Conservation (phyloP, 2,329 filamentous ascomycete species). For the Incumbomyces delicatus region DNA sequence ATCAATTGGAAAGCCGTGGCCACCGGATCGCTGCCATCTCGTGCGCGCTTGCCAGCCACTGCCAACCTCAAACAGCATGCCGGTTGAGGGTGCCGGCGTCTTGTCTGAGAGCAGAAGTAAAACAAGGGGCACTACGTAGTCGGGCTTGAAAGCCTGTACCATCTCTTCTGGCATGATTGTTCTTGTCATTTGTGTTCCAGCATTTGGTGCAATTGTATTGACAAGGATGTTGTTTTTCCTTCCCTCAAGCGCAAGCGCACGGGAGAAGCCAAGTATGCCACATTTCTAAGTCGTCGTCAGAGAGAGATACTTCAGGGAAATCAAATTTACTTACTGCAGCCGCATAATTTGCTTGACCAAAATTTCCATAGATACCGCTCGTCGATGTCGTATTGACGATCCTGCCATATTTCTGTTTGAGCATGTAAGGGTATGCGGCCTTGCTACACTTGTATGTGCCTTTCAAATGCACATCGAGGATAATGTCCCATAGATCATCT, state of each 20-base stretch:
- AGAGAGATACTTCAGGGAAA: slow-evolving; percentile 2
- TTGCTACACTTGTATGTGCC: slow-evolving; percentile 96
- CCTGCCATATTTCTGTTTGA: slow-evolving; percentile 97
- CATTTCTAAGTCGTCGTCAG: slow-evolving; percentile 50
- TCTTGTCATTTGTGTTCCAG: slow-evolving; percentile 88
- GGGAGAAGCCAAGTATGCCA: slow-evolving; percentile 91
- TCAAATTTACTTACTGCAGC: slow-evolving; percentile 55
- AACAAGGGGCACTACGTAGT: slow-evolving; percentile 92
- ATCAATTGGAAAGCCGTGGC: slow-evolving; percentile 84
- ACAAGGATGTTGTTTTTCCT: slow-evolving; percentile 96
- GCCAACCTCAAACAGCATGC: slow-evolving; percentile 86
- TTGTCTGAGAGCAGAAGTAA: slow-evolving; percentile 79
- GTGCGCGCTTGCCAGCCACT: slow-evolving; percentile 88
- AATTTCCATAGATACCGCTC: slow-evolving; percentile 97
- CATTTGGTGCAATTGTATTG: slow-evolving; percentile 97
- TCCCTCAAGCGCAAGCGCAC: slow-evolving; percentile 84
- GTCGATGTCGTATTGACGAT: slow-evolving; percentile 96
- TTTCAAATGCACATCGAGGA: slow-evolving; percentile 83
- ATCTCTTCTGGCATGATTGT: slow-evolving; percentile 94
- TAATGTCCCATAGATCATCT: slow-evolving; percentile 82
- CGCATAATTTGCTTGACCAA: slow-evolving; percentile 95
- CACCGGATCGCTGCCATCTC: slow-evolving; percentile 86
- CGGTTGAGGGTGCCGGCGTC: slow-evolving; percentile 71
- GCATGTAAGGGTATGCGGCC: slow-evolving; percentile 93
- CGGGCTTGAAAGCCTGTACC: slow-evolving; percentile 97